These are phyloP conservation scores for Eutrema heterophyllum DNA, from an alignment of 345 rosid genomes.

Conservation along the genomic window DNA sequence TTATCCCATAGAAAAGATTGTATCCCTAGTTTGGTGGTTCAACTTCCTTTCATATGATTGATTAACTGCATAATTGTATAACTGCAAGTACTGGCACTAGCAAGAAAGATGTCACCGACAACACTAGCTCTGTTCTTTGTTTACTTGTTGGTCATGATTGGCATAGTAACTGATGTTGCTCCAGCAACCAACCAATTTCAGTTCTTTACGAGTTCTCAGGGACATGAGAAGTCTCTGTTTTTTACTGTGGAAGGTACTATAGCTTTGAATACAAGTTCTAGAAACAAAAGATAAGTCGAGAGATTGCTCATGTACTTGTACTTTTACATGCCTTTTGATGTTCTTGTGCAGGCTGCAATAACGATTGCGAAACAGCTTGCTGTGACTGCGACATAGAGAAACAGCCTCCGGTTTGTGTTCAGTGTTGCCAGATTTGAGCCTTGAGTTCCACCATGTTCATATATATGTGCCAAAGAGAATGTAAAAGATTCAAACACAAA, in stretches of 20 bases:
- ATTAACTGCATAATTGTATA: neutral
- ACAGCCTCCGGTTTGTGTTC: conserved; percentile 65
- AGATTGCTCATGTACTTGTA: neutral
- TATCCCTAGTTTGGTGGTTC: neutral
- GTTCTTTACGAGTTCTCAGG: neutral
- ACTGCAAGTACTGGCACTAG: conserved; percentile 7
- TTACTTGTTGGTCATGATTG: conserved; percentile 8
- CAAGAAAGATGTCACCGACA: conserved; percentile 14
- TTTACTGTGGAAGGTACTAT: conserved; percentile 18
- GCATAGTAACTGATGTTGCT: neutral
- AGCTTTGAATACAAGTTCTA: neutral
- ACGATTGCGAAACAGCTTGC: conserved; percentile 67
- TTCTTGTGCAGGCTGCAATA: conserved; percentile 60
- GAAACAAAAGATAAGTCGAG: neutral
- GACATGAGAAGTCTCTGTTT: neutral
- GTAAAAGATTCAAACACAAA: neutral
- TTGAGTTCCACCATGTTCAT: neutral
- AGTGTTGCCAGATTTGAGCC: conserved; percentile 44
- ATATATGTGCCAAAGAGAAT: neutral
- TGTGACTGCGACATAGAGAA: conserved; percentile 60
- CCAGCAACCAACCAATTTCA: neutral
- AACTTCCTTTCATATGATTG: neutral
- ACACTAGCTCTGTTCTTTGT: conserved; percentile 3
- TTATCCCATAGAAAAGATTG: neutral
- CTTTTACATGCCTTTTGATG: neutral